Percentiles rank a stretch among this genome's conserved stretches.
phyloP scores from a whole-genome alignment of 2,329 filamentous ascomycete genomes.

The Bretziella fagacearum region DNA sequence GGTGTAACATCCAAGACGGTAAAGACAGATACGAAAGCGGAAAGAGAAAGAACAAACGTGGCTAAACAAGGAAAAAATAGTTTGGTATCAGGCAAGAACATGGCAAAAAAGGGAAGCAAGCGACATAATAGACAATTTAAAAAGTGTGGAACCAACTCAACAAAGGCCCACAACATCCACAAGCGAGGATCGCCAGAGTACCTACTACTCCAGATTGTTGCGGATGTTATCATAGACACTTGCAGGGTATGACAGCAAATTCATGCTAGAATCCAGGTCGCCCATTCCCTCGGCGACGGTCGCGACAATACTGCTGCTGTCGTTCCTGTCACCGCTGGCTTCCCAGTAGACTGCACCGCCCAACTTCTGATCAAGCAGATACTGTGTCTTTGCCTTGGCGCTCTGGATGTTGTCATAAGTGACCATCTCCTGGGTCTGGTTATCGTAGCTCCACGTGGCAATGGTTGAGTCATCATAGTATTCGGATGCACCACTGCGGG shows the following conservation, averaged over 20 bases:
- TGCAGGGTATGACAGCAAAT: constrained; percentile 37
- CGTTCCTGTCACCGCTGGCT: constrained; percentile 45
- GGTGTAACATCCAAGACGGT: too few relatives aligned
- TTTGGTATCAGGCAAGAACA: too few relatives aligned
- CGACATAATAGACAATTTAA: too few relatives aligned
- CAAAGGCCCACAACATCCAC: background rate
- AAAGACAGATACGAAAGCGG: too few relatives aligned
- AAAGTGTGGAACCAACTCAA: too few relatives aligned
- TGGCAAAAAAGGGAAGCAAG: too few relatives aligned
- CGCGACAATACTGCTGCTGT: constrained; percentile 39
- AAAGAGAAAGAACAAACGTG: too few relatives aligned
- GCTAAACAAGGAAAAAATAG: too few relatives aligned
- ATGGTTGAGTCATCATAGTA: constrained; percentile 38
- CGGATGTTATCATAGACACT: constrained; percentile 43
- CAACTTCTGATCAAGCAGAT: constrained; percentile 41
- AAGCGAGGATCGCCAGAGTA: too few relatives aligned
- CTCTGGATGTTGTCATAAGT: constrained; percentile 49
- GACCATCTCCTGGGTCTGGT: constrained; percentile 41
- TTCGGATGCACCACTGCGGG: constrained; percentile 41
- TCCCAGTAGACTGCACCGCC: constrained; percentile 81
- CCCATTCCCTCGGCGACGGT: constrained; percentile 32
- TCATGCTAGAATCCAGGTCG: constrained; percentile 31
- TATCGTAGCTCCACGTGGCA: constrained; percentile 57
- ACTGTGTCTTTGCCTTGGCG: constrained; percentile 43
- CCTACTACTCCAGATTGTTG: constrained; percentile 20